Conservation (phyloP, 2,329 filamentous ascomycete species). For the Aureobasidium zeae region DNA sequence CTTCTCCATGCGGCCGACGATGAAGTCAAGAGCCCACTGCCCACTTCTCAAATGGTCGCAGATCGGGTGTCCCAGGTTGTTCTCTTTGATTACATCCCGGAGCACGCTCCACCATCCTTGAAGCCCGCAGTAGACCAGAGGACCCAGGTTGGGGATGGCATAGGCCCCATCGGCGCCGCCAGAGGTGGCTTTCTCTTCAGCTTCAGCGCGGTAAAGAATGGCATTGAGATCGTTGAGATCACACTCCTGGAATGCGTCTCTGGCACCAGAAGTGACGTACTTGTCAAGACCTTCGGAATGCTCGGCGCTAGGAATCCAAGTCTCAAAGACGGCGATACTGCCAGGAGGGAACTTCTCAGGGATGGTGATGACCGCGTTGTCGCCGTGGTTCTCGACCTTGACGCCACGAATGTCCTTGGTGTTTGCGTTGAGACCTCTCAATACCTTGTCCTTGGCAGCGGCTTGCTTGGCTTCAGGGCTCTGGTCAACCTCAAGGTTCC, state of each 20-base stretch:
- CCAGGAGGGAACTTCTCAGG: slow-evolving; percentile 81
- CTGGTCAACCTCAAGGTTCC: slow-evolving; percentile 84
- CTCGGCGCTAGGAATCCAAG: slow-evolving; percentile 83
- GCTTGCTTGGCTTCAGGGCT: slow-evolving; percentile 57
- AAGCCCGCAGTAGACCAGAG: slow-evolving; percentile 87
- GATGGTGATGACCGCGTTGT: slow-evolving; percentile 70
- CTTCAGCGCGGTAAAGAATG: slow-evolving; percentile 80
- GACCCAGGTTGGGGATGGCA: slow-evolving; percentile 71
- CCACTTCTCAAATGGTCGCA: slow-evolving; percentile 89
- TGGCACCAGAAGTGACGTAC: slow-evolving; percentile 73
- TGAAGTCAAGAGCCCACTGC: slow-evolving; percentile 87
- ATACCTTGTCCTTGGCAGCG: slow-evolving; percentile 57
- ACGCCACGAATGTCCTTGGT: slow-evolving; percentile 67
- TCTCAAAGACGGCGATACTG: slow-evolving; percentile 91
- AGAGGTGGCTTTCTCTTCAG: slow-evolving; percentile 75
- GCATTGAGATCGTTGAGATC: slow-evolving; percentile 82
- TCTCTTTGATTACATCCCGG: slow-evolving; percentile 73
- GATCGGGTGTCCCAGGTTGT: slow-evolving; percentile 84
- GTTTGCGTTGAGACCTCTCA: slow-evolving; percentile 76
- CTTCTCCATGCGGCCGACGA: slow-evolving; percentile 64
- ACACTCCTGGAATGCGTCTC: slow-evolving; percentile 65
- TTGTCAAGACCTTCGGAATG: slow-evolving; percentile 75
- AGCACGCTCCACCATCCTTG: slow-evolving; percentile 97
- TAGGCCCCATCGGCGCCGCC: slow-evolving; percentile 79
- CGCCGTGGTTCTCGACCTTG: slow-evolving; percentile 58